These are phyloP conservation scores for Basipetospora chlamydospora DNA, from an alignment of 2,329 filamentous ascomycete species.

Conservation along the genomic window DNA sequence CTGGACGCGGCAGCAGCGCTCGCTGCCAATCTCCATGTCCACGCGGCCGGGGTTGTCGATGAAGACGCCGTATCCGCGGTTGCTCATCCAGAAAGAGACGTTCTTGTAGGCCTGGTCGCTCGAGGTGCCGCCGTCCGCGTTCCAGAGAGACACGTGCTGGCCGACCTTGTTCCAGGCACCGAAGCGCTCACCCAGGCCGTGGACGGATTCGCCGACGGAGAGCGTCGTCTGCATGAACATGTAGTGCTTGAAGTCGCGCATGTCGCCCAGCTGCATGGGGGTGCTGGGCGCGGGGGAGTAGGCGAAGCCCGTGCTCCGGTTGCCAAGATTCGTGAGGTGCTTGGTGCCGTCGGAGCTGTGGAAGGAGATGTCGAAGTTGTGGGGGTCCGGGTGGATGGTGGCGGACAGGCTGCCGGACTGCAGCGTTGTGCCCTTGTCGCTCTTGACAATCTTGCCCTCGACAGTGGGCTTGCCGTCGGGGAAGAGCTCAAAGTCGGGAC, in stretches of 20 bases:
- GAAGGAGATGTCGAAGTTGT: conserved; percentile 24
- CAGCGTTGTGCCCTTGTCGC: conserved; percentile 21
- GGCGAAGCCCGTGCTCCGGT: conserved; percentile 24
- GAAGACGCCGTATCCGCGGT: conserved; percentile 63
- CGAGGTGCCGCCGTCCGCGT: conserved; percentile 49
- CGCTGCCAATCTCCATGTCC: conserved; percentile 60
- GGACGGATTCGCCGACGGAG: conserved; percentile 49
- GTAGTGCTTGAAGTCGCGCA: conserved; percentile 34
- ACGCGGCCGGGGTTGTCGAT: conserved; percentile 56
- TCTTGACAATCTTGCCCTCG: conserved; percentile 14
- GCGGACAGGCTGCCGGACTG: conserved; percentile 20
- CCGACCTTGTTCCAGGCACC: conserved; percentile 65
- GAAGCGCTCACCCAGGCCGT: conserved; percentile 64
- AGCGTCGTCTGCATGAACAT: conserved; percentile 42
- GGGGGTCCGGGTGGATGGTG: conserved; percentile 19
- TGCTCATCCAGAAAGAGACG: conserved; percentile 54
- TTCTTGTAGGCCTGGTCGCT: conserved; percentile 63
- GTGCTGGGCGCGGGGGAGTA: conserved; percentile 18
- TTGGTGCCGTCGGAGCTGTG: conserved; percentile 21
- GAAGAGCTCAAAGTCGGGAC: conserved; percentile 25
- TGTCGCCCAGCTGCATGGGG: conserved; percentile 19
- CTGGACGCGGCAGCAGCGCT: conserved; percentile 57
- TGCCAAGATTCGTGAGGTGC: conserved; percentile 22
- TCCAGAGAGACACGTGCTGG: conserved; percentile 52
- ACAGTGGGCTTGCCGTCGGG: conserved; percentile 18